Percentiles rank a stretch among this genome's conserved stretches.
Conservation (phyloP, 1,284 basidiomycete species). For the Tilletia caries region DNA sequence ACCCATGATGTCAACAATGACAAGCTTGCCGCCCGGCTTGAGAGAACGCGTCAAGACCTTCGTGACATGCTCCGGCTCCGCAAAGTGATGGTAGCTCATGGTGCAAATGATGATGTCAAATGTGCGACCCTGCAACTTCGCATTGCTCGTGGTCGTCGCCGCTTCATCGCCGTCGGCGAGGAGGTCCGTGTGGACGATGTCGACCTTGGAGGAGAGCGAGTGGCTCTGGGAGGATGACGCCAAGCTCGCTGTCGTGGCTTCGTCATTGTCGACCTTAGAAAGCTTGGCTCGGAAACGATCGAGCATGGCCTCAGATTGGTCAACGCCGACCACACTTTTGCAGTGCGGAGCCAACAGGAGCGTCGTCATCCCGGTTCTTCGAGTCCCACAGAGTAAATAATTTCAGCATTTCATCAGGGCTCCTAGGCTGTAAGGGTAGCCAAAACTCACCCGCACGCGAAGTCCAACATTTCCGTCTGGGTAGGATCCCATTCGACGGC, state of each 20-base stretch:
- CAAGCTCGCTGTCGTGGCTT: constrained; percentile 20
- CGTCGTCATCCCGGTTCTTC: constrained; percentile 26
- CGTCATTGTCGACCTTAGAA: constrained; percentile 9
- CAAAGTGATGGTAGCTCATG: constrained; percentile 31
- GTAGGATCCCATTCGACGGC: neutral
- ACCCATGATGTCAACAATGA: constrained; percentile 28
- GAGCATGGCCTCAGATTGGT: constrained; percentile 29
- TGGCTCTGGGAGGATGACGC: neutral
- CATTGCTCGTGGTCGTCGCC: neutral
- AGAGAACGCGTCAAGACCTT: constrained; percentile 23
- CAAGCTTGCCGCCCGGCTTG: constrained; percentile 28
- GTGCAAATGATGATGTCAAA: constrained; percentile 34
- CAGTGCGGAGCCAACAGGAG: constrained; percentile 27
- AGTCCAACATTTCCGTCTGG: constrained; percentile 1
- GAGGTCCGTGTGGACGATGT: neutral
- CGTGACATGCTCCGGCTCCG: constrained; percentile 24
- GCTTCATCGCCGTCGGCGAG: neutral
- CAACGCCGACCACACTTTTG: constrained; percentile 24
- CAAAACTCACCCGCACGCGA: constrained; percentile 9
- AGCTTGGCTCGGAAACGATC: constrained; percentile 27
- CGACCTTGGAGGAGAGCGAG: neutral
- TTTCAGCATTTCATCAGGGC: neutral
- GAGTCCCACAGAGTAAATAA: neutral
- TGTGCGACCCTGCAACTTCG: constrained; percentile 15
- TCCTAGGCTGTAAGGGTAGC: neutral